These are phyloP conservation scores for Magnolia sinica DNA, from an alignment of 164 flowering plant species.

Conservation along the genomic window DNA sequence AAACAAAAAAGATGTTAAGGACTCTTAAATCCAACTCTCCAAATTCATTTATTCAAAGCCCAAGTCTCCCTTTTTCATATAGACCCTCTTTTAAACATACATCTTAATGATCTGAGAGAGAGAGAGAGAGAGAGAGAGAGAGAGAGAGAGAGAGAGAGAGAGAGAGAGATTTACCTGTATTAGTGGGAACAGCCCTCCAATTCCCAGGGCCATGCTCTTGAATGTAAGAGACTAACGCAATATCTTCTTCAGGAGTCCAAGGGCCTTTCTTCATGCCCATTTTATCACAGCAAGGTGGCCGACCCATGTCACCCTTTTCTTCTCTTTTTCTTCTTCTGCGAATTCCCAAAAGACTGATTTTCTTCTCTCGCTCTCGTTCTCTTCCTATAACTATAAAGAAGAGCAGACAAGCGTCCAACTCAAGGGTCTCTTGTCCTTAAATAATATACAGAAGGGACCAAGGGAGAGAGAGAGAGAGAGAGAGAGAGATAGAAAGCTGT, in stretches of 20 bases:
- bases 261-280: conserved; percentile 93
- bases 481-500: not conserved
- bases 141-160: not conserved
- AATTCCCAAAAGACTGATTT: not conserved
- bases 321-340: not conserved
- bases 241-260: conserved; percentile 98
- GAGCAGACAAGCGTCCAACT: conserved; percentile 16
- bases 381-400: not conserved
- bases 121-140: not conserved
- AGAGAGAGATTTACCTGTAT: conserved; percentile 47
- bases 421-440: conserved; percentile 7
- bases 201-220: conserved; percentile 92
- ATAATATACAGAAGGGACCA: conserved; percentile 5
- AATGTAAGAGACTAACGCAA: conserved; percentile 79
- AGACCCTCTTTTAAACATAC: not conserved
- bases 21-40: not conserved
- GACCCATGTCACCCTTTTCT: conserved; percentile 51
- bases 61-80: not conserved
- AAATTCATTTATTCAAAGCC: not conserved
- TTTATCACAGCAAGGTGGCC: conserved; percentile 96
- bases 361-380: not conserved
- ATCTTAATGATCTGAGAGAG: conserved; percentile 2
- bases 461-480: not conserved
- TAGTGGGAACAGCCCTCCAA: conserved; percentile 88
- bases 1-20: not conserved